Evolutionary conservation across 2,329 filamentous ascomycete genomes (phyloP).

Genomic region (Fusarium buharicum): DNA sequence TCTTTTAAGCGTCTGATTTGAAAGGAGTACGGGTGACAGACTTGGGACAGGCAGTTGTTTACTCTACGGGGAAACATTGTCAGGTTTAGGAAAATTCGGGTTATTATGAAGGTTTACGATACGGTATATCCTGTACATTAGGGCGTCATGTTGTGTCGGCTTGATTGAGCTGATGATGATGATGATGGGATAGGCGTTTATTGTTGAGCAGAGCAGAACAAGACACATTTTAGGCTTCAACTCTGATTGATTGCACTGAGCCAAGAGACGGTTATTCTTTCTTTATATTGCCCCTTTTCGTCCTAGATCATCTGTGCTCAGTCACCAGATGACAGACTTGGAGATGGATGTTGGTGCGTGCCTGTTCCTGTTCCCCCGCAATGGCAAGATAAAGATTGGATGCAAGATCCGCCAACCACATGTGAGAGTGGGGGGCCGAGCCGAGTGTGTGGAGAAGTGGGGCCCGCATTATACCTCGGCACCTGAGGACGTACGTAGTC

Average conservation of each 20-base stretch:
- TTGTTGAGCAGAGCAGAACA: not conserved
- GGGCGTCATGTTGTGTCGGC: slow-evolving; percentile 17
- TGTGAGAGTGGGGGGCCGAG: slow-evolving; percentile 39
- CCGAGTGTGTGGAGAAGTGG: slow-evolving; percentile 27
- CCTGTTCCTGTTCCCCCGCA: not conserved
- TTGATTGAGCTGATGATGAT: not conserved
- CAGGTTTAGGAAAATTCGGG: slow-evolving; percentile 5
- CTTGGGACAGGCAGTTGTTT: not conserved
- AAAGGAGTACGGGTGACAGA: not conserved
- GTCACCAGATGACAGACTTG: not conserved
- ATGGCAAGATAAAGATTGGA: not conserved
- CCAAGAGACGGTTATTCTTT: not conserved
- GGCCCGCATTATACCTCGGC: not conserved
- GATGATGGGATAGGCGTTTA: slow-evolving; percentile 2
- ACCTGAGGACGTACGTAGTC: no score
- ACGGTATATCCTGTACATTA: slow-evolving; percentile 26
- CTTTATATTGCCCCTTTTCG: no score
- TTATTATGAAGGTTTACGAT: slow-evolving; percentile 21
- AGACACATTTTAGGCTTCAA: not conserved
- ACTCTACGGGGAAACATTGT: not conserved
- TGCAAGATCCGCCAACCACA: slow-evolving; percentile 17
- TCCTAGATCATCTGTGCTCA: not conserved
- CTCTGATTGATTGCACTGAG: not conserved
- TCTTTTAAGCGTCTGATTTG: slow-evolving; percentile 24
- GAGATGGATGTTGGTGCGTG: not conserved